Percentiles rank a stretch among this genome's conserved stretches.
Conservation (phyloP, 441 rosid genomes). For the Kokia cookei region DNA sequence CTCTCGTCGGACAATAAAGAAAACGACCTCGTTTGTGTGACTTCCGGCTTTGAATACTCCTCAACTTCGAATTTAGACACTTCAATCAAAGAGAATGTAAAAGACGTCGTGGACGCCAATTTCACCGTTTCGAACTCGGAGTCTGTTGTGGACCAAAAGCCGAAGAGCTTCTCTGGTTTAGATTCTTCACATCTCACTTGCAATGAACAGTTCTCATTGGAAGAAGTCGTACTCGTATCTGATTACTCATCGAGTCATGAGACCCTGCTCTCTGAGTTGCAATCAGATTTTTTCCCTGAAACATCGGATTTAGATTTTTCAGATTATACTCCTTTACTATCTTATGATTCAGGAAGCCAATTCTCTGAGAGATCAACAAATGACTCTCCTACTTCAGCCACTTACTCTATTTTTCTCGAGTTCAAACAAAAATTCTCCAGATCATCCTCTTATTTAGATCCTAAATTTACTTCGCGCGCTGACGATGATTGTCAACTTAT, state of each 20-base stretch:
- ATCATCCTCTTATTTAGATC: constrained; percentile 34
- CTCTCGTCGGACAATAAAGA: constrained; percentile 24
- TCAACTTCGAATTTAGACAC: constrained; percentile 22
- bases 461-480: constrained; percentile 15
- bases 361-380: constrained; percentile 59
- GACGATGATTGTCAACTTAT: constrained; percentile 22
- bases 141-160: constrained; percentile 34
- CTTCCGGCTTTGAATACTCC: constrained; percentile 46
- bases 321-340: constrained; percentile 55
- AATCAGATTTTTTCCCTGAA: constrained; percentile 40
- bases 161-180: constrained; percentile 20
- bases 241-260: constrained; percentile 38
- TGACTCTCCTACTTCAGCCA: constrained; percentile 44
- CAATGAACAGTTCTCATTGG: constrained; percentile 46
- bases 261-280: constrained; percentile 41
- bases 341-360: constrained; percentile 63
- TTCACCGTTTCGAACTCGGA: constrained; percentile 20
- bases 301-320: constrained; percentile 47
- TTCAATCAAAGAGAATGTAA: constrained; percentile 14
- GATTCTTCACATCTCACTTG: constrained; percentile 69
- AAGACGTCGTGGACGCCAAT: constrained; percentile 25
- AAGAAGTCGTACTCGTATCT: constrained; percentile 38
- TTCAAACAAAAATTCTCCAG: constrained; percentile 56
- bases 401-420: constrained; percentile 54
- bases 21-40: constrained; percentile 35